Evolutionary conservation across 306 rosid species (phyloP).

Genomic region (Cucurbita pepo): DNA sequence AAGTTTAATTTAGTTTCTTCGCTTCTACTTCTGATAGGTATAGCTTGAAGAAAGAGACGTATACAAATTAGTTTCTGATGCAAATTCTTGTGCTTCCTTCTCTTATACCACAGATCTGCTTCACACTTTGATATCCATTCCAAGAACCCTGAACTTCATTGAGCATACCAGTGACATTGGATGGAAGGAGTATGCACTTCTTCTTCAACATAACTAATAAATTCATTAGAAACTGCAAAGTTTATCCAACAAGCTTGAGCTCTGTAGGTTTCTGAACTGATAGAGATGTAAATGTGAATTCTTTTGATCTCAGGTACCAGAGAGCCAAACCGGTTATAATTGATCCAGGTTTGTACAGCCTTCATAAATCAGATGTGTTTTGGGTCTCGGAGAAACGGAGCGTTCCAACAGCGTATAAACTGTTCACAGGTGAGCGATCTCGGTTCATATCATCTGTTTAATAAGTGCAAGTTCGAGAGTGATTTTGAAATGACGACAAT

Average conservation of each 20-base stretch:
- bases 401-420: conserved; percentile 57
- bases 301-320: conserved; percentile 29
- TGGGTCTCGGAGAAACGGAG: conserved; percentile 55
- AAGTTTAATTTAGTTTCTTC: not conserved
- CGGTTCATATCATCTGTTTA: not conserved
- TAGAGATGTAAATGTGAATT: not conserved
- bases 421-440: conserved; percentile 42
- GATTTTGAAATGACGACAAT: not conserved
- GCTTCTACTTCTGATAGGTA: not conserved
- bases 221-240: not conserved
- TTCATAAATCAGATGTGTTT: conserved; percentile 51
- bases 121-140: conserved; percentile 45
- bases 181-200: conserved; percentile 72
- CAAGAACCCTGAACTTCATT: conserved; percentile 46
- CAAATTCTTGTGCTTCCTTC: not conserved
- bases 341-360: conserved; percentile 62
- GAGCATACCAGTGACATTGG: conserved; percentile 88
- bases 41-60: not conserved
- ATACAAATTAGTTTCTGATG: not conserved
- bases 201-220: not conserved
- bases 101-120: conserved; percentile 44
- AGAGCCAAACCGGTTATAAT: conserved; percentile 70
- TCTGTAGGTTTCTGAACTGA: not conserved
- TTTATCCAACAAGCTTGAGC: not conserved
- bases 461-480: not conserved